Base-by-base conservation (phyloP, 2,329 filamentous ascomycete genomes). In the Pyrenophora teres region DNA sequence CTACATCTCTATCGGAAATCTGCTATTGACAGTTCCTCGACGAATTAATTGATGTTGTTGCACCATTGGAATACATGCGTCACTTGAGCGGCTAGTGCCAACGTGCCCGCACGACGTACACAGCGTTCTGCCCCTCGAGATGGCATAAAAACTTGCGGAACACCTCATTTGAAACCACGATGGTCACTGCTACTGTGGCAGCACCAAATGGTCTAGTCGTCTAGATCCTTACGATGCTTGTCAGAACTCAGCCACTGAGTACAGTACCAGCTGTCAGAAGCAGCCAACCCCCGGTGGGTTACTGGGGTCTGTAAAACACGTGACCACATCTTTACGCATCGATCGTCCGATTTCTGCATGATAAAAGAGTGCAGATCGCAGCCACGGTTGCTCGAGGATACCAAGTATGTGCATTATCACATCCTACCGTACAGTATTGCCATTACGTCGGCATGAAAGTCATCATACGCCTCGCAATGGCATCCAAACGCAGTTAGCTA, bases 31-130 rank as follows among this genome's bases (percentile, higher is more conserved):
- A 3, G 13, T 4, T 16, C 4, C 21, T 32, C 32, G 40, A 33
- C 6, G 33, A 25, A 16, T 13, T 40, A 42, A 49, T 19, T 37
- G 27, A 46, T 35, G 25, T 38, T 18, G 32, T 41, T 39, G 36
- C 12, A 19, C 36, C n/a, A 15, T 21, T 27, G 31, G 6, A 32
- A n/a, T 21, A 33, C 36, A 43, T 39, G 49, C 33, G 50, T 48
- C 38, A 62, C 50, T 15, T 54, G 44, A 56, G 53, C 51, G 50
- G 51, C 52, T 37, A 55, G 40, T 60, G 47, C 31, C 23, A 56
- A 60, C 50, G 56, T 65, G 55, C 56, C 27, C 42, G 57, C 60
- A 38, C 46, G 33, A 49, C 52, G 7, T 46, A 45, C 36, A 43
- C 33, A 21, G 16, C 43, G 18, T 37, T 4, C 6, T 40, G 21